Conservation (phyloP, 2,329 filamentous ascomycete genomes). For the Annulohypoxylon truncatum region DNA sequence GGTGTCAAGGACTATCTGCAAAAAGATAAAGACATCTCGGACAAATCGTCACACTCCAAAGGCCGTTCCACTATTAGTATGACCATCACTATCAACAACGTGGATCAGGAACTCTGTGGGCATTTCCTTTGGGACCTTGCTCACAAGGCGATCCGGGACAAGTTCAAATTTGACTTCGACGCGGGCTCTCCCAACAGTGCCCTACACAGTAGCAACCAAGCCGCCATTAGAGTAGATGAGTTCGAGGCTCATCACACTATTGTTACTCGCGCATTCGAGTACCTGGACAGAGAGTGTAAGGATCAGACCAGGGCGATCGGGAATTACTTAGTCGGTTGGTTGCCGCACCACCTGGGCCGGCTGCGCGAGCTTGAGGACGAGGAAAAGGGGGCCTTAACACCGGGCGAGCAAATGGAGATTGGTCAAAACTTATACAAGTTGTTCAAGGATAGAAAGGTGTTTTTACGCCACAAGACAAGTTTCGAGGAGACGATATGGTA, state of each 20-base stretch:
- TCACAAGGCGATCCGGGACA: conserved; percentile 43
- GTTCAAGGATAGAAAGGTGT: conserved; percentile 31
- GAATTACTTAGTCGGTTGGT: conserved; percentile 33
- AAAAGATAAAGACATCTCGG: conserved; percentile 18
- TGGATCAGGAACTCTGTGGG: conserved; percentile 42
- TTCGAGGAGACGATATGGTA: conserved; percentile 33
- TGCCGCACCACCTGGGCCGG: conserved; percentile 39
- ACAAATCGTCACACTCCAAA: conserved; percentile 14
- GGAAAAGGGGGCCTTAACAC: conserved; percentile 31
- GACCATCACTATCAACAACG: conserved; percentile 46
- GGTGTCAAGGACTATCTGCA: conserved; percentile 36
- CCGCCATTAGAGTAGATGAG: conserved; percentile 41
- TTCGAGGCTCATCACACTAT: conserved; percentile 45
- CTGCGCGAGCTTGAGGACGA: conserved; percentile 37
- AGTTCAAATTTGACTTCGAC: conserved; percentile 45
- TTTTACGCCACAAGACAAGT: conserved; percentile 33
- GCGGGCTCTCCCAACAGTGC: conserved; percentile 23
- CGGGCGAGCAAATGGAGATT: conserved; percentile 35
- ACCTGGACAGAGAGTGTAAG: conserved; percentile 16
- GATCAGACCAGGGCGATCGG: conserved; percentile 38
- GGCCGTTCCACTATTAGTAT: conserved; percentile 45
- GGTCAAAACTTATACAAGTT: conserved; percentile 40
- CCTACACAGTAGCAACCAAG: conserved; percentile 21
- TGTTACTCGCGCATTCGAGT: conserved; percentile 40
- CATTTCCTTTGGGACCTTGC: conserved; percentile 48